These are phyloP conservation scores for Cutaneotrichosporon arboriforme DNA, from an alignment of 1,284 basidiomycete genomes.

Conservation along the genomic window DNA sequence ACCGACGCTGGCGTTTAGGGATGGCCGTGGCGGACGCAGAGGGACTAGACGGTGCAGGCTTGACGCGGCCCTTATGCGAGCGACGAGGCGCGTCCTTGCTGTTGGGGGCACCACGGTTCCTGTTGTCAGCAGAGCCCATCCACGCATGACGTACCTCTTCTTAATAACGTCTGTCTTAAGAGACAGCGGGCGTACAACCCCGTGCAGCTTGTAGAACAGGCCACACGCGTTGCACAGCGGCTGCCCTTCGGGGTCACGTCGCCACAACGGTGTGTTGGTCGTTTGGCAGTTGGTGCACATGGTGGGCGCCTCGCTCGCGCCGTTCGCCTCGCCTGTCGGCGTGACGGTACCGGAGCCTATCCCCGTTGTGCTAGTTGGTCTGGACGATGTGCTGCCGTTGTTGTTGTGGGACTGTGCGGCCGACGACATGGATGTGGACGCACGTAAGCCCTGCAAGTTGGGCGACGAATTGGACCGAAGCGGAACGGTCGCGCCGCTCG, in stretches of 20 bases:
- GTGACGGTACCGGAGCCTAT: slow-evolving; percentile 8
- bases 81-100: slow-evolving; percentile 11
- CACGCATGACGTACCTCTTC: slow-evolving; percentile 63
- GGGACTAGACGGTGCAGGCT: slow-evolving; percentile 6
- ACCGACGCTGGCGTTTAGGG: slow-evolving; percentile 19
- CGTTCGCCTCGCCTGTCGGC: slow-evolving; percentile 4
- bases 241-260: slow-evolving; percentile 89
- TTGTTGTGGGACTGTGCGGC: background rate
- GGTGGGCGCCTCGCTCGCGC: slow-evolving; percentile 61
- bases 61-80: no score
- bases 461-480: slow-evolving; percentile 43
- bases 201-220: slow-evolving; percentile 89
- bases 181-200: slow-evolving; percentile 85
- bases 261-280: slow-evolving; percentile 91
- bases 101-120: slow-evolving; percentile 16
- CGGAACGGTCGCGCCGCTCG: slow-evolving; percentile 29
- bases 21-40: slow-evolving; percentile 8
- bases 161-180: slow-evolving; percentile 97
- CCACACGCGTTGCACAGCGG: slow-evolving; percentile 87
- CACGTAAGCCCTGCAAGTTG: slow-evolving; percentile 36
- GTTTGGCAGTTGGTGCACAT: slow-evolving; percentile 92
- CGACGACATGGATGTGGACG: background rate
- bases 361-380: background rate
- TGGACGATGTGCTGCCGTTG: background rate
- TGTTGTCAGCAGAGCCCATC: slow-evolving; percentile 1